Evolutionary conservation across 805 yeast species (phyloP).

Genomic region (Yamadazyma kitorensis): DNA sequence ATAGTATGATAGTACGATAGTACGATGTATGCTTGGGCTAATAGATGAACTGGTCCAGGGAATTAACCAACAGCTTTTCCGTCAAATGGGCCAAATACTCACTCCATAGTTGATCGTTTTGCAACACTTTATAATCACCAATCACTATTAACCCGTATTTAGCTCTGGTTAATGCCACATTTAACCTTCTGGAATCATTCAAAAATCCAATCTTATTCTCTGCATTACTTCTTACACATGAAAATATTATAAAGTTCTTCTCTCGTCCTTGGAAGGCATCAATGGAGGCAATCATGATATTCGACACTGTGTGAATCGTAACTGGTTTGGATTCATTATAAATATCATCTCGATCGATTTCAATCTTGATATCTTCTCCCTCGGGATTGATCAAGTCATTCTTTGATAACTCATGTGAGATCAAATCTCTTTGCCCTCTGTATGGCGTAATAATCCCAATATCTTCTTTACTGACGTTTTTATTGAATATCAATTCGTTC

Average conservation of each 20-base stretch:
- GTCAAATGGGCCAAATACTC: slow-evolving; percentile 44
- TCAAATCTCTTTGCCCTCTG: slow-evolving; percentile 66
- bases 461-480: slow-evolving; percentile 45
- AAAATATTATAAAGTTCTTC: slow-evolving; percentile 49
- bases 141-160: slow-evolving; percentile 64
- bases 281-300: slow-evolving; percentile 53
- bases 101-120: slow-evolving; percentile 52
- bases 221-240: slow-evolving; percentile 66
- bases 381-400: slow-evolving; percentile 58
- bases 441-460: slow-evolving; percentile 76
- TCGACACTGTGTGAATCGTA: slow-evolving; percentile 48
- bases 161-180: slow-evolving; percentile 89
- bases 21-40: too few relatives aligned
- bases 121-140: slow-evolving; percentile 41
- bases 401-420: slow-evolving; percentile 48
- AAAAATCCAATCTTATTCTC: slow-evolving; percentile 76
- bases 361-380: slow-evolving; percentile 43
- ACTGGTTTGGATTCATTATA: slow-evolving; percentile 43
- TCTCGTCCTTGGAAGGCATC: slow-evolving; percentile 64
- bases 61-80: too few relatives aligned
- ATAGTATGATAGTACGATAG: too few relatives aligned
- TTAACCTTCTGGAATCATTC: slow-evolving; percentile 80
- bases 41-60: too few relatives aligned
- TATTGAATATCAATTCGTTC: slow-evolving; percentile 51
- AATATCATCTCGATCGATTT: slow-evolving; percentile 62